phyloP scores from a whole-genome alignment of 345 rosid species.

The Salix brachista region DNA sequence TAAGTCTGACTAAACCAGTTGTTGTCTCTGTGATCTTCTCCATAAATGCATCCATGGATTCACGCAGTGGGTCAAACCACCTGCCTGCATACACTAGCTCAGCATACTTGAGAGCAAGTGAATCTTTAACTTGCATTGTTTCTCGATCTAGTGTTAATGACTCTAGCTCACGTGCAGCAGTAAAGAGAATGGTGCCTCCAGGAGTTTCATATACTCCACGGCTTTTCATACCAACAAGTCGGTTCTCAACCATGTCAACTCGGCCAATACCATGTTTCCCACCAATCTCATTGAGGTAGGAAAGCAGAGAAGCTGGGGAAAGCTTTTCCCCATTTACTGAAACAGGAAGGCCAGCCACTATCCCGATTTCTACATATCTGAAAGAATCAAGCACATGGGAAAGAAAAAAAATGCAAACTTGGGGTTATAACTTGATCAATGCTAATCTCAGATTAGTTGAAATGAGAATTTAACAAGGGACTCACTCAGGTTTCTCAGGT shows the following conservation, averaged over 20 bases:
- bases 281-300: slow-evolving; percentile 67
- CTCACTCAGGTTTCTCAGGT: slow-evolving; percentile 71
- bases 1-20: slow-evolving; percentile 64
- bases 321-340: slow-evolving; percentile 62
- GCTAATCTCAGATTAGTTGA: background rate
- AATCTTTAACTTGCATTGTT: slow-evolving; percentile 73
- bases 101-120: slow-evolving; percentile 73
- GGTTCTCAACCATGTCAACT: slow-evolving; percentile 86
- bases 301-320: slow-evolving; percentile 71
- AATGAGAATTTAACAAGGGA: slow-evolving; percentile 1
- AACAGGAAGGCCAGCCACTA: slow-evolving; percentile 68
- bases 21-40: slow-evolving; percentile 72
- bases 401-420: background rate
- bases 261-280: slow-evolving; percentile 88
- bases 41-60: slow-evolving; percentile 85
- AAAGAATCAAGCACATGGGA: background rate
- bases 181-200: slow-evolving; percentile 83
- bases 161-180: slow-evolving; percentile 79
- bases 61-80: slow-evolving; percentile 88
- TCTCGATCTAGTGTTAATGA: slow-evolving; percentile 81
- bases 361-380: slow-evolving; percentile 70
- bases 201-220: slow-evolving; percentile 99
- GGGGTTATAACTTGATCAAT: too few relatives aligned
- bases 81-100: slow-evolving; percentile 93
- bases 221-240: slow-evolving; percentile 92